phyloP scores from a whole-genome alignment of 2,329 filamentous ascomycete genomes.

The Epichloe gansuensis region DNA sequence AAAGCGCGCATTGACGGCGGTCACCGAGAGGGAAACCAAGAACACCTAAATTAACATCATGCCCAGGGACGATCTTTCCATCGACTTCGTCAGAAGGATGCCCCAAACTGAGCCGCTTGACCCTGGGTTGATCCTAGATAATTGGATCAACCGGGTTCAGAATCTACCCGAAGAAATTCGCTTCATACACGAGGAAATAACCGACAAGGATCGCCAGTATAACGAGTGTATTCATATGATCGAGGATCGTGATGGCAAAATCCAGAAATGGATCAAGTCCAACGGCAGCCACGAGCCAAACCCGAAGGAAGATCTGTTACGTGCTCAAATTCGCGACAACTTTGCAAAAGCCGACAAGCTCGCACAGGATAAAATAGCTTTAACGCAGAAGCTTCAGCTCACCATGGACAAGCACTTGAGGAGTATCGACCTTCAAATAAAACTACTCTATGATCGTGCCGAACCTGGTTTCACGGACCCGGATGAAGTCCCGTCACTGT shows the following conservation, averaged over 20 bases:
- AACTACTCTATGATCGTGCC: slow-evolving; percentile 46
- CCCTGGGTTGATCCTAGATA: slow-evolving; percentile 60
- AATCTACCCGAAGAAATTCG: slow-evolving; percentile 75
- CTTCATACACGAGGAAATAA: slow-evolving; percentile 73
- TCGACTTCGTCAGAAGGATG: slow-evolving; percentile 58
- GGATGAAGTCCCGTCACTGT: slow-evolving; percentile 49
- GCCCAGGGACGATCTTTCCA: slow-evolving; percentile 62
- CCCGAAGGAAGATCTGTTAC: slow-evolving; percentile 60
- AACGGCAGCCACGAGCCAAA: slow-evolving; percentile 64
- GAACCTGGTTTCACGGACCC: slow-evolving; percentile 51
- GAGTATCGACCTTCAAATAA: slow-evolving; percentile 51
- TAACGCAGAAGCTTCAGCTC: slow-evolving; percentile 52
- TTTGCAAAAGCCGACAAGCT: slow-evolving; percentile 58
- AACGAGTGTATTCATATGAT: slow-evolving; percentile 57
- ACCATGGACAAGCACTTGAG: slow-evolving; percentile 51
- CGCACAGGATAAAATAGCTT: slow-evolving; percentile 60
- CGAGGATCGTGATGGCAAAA: slow-evolving; percentile 57
- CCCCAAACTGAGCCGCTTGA: slow-evolving; percentile 49
- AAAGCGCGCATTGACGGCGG: neutral
- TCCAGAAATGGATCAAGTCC: slow-evolving; percentile 71
- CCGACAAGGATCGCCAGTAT: slow-evolving; percentile 65
- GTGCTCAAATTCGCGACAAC: slow-evolving; percentile 53
- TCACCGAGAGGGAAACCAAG: neutral
- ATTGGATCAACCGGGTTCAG: slow-evolving; percentile 62
- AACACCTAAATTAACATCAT: slow-evolving; percentile 45